Evolutionary conservation across 768 basidiomycete species (phyloP).

Genomic region (Xerocomellus intermedius): DNA sequence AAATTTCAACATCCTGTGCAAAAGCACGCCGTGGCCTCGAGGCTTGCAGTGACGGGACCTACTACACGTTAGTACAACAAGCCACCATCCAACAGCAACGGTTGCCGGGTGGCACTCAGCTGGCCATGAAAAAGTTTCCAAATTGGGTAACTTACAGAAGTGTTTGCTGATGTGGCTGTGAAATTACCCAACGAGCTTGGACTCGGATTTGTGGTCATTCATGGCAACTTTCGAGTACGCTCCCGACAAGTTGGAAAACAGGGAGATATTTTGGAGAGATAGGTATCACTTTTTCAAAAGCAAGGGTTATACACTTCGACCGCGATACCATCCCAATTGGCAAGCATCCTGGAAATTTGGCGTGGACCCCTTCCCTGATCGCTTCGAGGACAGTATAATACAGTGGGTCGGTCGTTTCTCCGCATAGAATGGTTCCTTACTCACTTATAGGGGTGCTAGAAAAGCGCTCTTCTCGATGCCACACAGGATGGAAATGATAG

Average conservation of each 20-base stretch:
- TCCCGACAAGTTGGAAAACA: no score
- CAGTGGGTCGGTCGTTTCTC: background rate
- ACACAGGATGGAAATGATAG: background rate
- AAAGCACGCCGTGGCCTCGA: background rate
- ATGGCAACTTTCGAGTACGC: no score
- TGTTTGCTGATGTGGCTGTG: no score
- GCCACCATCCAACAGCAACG: background rate
- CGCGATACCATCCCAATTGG: no score
- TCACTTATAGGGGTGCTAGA: background rate
- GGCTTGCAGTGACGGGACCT: background rate
- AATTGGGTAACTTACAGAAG: no score
- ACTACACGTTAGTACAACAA: no score
- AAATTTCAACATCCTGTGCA: constrained; percentile 1
- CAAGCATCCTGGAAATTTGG: constrained; percentile 13
- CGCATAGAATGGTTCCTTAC: background rate
- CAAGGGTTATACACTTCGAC: no score
- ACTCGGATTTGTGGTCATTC: background rate
- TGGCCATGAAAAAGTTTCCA: no score
- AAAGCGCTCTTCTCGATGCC: constrained; percentile 4
- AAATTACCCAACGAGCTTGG: background rate
- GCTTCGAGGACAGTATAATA: background rate
- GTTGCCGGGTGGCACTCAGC: no score
- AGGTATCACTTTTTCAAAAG: no score
- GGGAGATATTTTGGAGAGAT: no score
- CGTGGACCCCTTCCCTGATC: background rate